phyloP scores from a whole-genome alignment of 176 grass and related monocot species.

The Saccharum spontaneum region DNA sequence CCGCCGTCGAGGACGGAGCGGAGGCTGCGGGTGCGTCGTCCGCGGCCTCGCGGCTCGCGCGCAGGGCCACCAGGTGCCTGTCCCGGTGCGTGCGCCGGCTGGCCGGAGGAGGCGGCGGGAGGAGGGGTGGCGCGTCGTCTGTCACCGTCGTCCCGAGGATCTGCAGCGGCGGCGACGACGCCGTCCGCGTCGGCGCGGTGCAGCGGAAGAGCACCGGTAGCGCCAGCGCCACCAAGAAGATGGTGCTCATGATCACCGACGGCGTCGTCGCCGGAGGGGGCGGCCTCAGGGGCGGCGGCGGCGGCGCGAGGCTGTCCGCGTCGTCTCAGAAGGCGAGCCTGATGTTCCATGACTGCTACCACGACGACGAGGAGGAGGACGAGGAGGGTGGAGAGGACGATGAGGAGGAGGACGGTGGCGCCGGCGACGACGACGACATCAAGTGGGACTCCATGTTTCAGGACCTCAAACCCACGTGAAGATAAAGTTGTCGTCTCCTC shows the following conservation, averaged over 20 bases:
- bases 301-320: constrained; percentile 21
- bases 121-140: neutral
- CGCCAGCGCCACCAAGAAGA: constrained; percentile 40
- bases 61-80: constrained; percentile 45
- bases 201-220: constrained; percentile 19
- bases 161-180: constrained; percentile 42
- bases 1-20: neutral
- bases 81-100: constrained; percentile 42
- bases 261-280: neutral
- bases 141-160: constrained; percentile 46
- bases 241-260: constrained; percentile 69
- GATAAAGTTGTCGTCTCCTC: neutral
- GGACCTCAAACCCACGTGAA: constrained; percentile 60
- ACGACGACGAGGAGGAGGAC: neutral
- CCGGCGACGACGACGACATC: constrained; percentile 3
- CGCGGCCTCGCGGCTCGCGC: constrained; percentile 14
- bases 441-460: constrained; percentile 74
- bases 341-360: constrained; percentile 50
- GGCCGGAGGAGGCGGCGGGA: neutral
- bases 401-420: neutral
- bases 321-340: constrained; percentile 48
- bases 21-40: neutral
- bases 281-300: neutral
- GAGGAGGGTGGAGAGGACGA: neutral
- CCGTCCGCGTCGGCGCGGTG: constrained; percentile 37